Percentiles rank a stretch among this genome's conserved stretches.
Conservation (phyloP, 768 basidiomycete species). For the Naematelia aurantialba region DNA sequence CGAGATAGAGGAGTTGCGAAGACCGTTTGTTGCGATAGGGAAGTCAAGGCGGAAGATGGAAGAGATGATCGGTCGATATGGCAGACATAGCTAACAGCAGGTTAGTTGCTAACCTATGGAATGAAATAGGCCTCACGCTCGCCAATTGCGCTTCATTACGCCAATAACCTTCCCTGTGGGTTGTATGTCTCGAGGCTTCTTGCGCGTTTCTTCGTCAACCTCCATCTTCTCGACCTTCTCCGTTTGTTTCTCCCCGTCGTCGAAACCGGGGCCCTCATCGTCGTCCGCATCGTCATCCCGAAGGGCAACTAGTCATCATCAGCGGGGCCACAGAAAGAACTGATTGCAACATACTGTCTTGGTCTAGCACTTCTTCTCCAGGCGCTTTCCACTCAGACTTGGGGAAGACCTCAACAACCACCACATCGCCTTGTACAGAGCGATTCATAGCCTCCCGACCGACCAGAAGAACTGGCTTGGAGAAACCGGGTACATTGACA, state of each 20-base stretch:
- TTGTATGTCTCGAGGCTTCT: slow-evolving; percentile 60
- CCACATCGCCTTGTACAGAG: slow-evolving; percentile 86
- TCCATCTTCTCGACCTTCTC: slow-evolving; percentile 44
- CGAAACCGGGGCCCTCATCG: slow-evolving; percentile 49
- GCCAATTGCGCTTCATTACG: slow-evolving; percentile 90
- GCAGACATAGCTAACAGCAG: slow-evolving; percentile 70
- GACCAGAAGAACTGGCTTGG: slow-evolving; percentile 74
- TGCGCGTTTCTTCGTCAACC: slow-evolving; percentile 38
- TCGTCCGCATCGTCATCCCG: slow-evolving; percentile 85
- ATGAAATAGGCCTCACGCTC: slow-evolving; percentile 62
- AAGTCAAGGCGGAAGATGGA: slow-evolving; percentile 70
- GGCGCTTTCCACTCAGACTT: slow-evolving; percentile 89
- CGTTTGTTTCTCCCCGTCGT: slow-evolving; percentile 53
- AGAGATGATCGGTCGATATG: slow-evolving; percentile 89
- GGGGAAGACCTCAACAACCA: slow-evolving; percentile 81
- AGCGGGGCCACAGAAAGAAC: not conserved
- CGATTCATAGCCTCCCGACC: slow-evolving; percentile 95
- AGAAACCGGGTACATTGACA: slow-evolving; percentile 68
- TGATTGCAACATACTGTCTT: slow-evolving; percentile 62
- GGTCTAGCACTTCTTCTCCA: slow-evolving; percentile 87
- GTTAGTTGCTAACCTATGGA: not conserved
- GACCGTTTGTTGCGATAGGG: slow-evolving; percentile 71
- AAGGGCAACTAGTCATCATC: slow-evolving; percentile 60
- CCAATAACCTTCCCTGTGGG: slow-evolving; percentile 91
- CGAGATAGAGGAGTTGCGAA: slow-evolving; percentile 92